Evolutionary conservation across 768 basidiomycete genomes (phyloP), one percentile per base, ranked within the genome.

Genomic region (Termitomyces bulborhizus): DNA sequence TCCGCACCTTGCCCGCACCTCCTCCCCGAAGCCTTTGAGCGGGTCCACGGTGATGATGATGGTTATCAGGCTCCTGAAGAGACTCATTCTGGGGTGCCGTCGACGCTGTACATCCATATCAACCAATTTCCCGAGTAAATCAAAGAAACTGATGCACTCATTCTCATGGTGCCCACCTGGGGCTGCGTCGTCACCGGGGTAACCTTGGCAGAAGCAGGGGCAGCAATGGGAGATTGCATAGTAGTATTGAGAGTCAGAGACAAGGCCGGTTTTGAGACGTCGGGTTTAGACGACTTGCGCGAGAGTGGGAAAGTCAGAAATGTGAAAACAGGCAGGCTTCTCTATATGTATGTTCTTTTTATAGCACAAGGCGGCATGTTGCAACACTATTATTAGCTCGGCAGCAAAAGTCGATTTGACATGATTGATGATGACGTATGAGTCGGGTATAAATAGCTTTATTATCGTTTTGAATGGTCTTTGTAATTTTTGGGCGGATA

Each of bases 21-120:
- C 83, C 87, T 57, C 88, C 88, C 54, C 88, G 83, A 47, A 89
- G 66, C 57, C 86, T 82, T 52, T 73, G 75, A 4, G 83, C 80
- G 60, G 49, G 49, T 50, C 76, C 78, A 42, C 71, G 53, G 15
- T 16, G 71, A 56, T 76, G 66, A 55, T 78, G 3, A 16, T 37
- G 36, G 4, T 37, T 37, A 39, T 43, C 41, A 7, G 39, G 21
- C 12, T 51, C 53, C 27, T 53, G 32, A 1, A 32, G 24, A 15
- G 51, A 26, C 32, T 51, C 56, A 26, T 43, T 51, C 56, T 57
- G 56, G 0, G 51, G 36, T 1, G 26, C n/a, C 36, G 39, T 12
- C 15, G 52, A 18, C 3, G 48, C 52, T 57, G 18, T 15, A 29
- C 18, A 32, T n/a, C 16, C 1, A 27, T 8, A 26, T 55, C 39